phyloP scores from a whole-genome alignment of 2,329 filamentous ascomycete species.

The Cercospora sp. region DNA sequence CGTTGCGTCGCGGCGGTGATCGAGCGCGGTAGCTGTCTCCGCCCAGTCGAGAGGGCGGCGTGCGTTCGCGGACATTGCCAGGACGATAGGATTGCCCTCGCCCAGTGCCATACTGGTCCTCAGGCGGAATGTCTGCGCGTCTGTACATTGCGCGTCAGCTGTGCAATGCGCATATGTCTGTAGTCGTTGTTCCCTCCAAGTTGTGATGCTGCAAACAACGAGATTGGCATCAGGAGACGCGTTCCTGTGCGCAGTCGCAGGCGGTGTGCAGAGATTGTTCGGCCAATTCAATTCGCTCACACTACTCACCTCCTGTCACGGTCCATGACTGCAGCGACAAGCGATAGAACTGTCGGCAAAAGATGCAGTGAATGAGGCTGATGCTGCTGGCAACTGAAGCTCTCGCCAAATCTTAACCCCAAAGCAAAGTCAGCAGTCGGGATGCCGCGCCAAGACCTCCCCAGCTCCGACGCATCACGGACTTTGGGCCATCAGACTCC shows the following conservation, averaged over 20 bases:
- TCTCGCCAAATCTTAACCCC: slow-evolving; percentile 1
- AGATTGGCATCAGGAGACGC: neutral
- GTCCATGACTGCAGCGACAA: slow-evolving; percentile 34
- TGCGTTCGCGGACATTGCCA: slow-evolving; percentile 36
- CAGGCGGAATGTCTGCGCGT: slow-evolving; percentile 35
- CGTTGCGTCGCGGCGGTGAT: slow-evolving; percentile 51
- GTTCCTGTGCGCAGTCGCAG: neutral
- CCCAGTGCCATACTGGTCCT: slow-evolving; percentile 40
- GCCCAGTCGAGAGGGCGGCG: slow-evolving; percentile 32
- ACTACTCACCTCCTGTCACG: slow-evolving; percentile 47
- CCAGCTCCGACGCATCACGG: slow-evolving; percentile 3
- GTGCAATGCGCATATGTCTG: neutral
- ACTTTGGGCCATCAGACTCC: neutral
- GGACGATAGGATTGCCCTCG: slow-evolving; percentile 44
- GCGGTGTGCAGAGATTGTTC: neutral
- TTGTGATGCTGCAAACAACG: neutral
- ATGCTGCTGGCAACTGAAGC: neutral
- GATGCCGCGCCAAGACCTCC: neutral
- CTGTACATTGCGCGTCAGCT: slow-evolving; percentile 21
- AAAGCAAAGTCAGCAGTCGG: slow-evolving; percentile 5
- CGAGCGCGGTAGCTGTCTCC: slow-evolving; percentile 46
- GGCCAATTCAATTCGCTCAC: neutral
- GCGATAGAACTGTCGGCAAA: neutral
- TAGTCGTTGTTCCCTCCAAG: neutral
- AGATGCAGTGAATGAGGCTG: neutral